These are phyloP conservation scores for Erodium moschatum DNA, from an alignment of 441 rosid species.

Conservation along the genomic window DNA sequence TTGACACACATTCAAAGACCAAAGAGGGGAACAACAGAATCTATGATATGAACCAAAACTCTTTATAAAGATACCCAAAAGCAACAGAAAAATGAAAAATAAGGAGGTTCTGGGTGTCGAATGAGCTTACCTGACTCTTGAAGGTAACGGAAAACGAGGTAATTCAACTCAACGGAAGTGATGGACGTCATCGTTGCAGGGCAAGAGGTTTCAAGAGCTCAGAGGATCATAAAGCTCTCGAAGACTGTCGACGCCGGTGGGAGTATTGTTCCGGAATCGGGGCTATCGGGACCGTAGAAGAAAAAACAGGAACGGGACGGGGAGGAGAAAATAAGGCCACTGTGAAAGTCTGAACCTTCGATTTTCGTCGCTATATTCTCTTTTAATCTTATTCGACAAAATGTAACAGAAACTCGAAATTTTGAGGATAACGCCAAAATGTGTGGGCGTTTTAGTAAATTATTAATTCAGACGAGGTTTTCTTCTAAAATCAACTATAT, in stretches of 20 bases:
- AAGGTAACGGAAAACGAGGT: constrained; percentile 85
- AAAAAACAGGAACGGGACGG: not conserved
- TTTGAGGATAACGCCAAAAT: not conserved
- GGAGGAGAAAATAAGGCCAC: not conserved
- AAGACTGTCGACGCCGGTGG: not conserved
- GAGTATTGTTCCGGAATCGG: not conserved
- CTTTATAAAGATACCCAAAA: not conserved
- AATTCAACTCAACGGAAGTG: constrained; percentile 76
- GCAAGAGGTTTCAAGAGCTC: constrained; percentile 19
- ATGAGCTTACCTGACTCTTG: constrained; percentile 67
- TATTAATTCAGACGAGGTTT: not conserved
- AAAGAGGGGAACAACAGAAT: not conserved
- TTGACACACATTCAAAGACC: not conserved
- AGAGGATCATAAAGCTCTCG: constrained; percentile 10
- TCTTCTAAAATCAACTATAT: not conserved
- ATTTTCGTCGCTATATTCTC: not conserved
- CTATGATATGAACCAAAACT: not conserved
- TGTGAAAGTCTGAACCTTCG: not conserved
- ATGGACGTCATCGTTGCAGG: constrained; percentile 49
- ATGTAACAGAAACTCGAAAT: not conserved
- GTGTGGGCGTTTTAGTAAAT: not conserved
- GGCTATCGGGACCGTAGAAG: not conserved
- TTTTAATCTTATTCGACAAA: not conserved
- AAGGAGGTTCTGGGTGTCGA: not conserved
- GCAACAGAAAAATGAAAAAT: not conserved